A percentile compares a stretch with the other conserved stretches of the same genome.
Evolutionary conservation across 2,329 filamentous ascomycete genomes (phyloP).

Genomic region (Paraconiothyrium sp.): DNA sequence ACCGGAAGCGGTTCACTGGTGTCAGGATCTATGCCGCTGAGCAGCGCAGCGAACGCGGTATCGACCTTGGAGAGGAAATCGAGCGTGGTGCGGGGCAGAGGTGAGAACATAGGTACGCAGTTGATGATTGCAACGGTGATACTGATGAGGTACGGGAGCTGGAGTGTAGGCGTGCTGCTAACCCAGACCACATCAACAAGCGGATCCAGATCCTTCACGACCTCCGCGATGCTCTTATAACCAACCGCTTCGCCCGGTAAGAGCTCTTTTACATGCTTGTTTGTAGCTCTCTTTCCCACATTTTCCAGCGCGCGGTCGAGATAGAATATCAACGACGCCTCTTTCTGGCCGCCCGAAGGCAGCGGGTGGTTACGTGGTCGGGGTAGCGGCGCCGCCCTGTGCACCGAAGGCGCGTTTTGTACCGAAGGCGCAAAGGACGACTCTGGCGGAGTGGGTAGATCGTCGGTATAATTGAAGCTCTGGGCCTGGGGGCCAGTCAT

Average conservation of each 20-base stretch:
- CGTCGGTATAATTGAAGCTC: neutral
- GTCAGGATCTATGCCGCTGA: slow-evolving; percentile 73
- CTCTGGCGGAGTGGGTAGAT: slow-evolving; percentile 58
- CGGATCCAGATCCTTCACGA: slow-evolving; percentile 77
- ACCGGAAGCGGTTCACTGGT: slow-evolving; percentile 74
- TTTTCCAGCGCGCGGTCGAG: slow-evolving; percentile 56
- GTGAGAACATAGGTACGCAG: slow-evolving; percentile 77
- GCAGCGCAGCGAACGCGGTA: slow-evolving; percentile 79
- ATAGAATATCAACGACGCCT: slow-evolving; percentile 66
- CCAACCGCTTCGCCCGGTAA: slow-evolving; percentile 53
- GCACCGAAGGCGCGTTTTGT: slow-evolving; percentile 23
- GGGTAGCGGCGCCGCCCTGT: slow-evolving; percentile 55
- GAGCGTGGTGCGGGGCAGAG: slow-evolving; percentile 74
- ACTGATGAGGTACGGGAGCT: slow-evolving; percentile 84
- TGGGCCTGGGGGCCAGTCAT: slow-evolving; percentile 4
- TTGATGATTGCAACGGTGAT: slow-evolving; percentile 77
- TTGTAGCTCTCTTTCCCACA: slow-evolving; percentile 34
- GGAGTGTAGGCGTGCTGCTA: slow-evolving; percentile 81
- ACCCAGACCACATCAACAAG: slow-evolving; percentile 86
- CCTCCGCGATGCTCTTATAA: slow-evolving; percentile 72
- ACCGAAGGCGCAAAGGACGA: slow-evolving; percentile 56
- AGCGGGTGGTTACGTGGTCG: slow-evolving; percentile 63
- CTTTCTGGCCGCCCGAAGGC: slow-evolving; percentile 65
- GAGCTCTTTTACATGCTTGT: slow-evolving; percentile 62
- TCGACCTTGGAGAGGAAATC: slow-evolving; percentile 80